These are phyloP conservation scores for Naganishia sp. DNA, from an alignment of 1,284 basidiomycete species.

Conservation along the genomic window DNA sequence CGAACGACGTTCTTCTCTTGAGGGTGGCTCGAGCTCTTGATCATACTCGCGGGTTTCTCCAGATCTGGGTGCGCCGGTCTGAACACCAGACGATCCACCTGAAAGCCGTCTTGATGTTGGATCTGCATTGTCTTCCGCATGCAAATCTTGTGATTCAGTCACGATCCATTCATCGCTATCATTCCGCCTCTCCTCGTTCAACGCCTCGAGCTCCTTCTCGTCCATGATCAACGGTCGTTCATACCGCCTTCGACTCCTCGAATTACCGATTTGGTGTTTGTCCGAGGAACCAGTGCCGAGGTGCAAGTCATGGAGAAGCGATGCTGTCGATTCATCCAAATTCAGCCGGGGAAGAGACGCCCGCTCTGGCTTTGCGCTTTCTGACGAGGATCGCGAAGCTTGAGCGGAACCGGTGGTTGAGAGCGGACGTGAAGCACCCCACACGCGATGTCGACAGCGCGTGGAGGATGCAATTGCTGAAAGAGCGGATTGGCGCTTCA, in stretches of 20 bases:
- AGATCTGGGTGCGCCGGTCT: background rate
- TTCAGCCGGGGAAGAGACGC: constrained; percentile 12
- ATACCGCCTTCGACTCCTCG: background rate
- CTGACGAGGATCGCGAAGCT: background rate
- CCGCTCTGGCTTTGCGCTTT: background rate
- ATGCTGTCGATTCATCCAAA: constrained; percentile 15
- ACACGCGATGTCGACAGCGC: background rate
- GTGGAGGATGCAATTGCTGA: background rate
- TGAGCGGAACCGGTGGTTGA: background rate
- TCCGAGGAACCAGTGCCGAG: constrained; percentile 6
- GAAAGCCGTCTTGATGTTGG: no score
- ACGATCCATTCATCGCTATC: constrained; percentile 21
- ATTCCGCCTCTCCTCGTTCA: constrained; percentile 15
- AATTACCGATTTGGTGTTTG: background rate
- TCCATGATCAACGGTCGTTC: constrained; percentile 11
- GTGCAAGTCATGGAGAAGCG: constrained; percentile 18
- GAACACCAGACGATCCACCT: no score
- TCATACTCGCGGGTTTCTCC: background rate
- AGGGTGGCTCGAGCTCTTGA: background rate
- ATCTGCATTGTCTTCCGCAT: background rate
- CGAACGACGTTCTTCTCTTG: constrained; percentile 64
- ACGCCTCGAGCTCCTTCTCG: constrained; percentile 25
- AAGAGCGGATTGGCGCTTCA: background rate
- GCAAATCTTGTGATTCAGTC: constrained; percentile 1
- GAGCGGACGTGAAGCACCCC: background rate